A percentile compares a stretch with the other conserved stretches of the same genome.
Evolutionary conservation across 495 filamentous ascomycete genomes (phyloP).

Genomic region (Trichodelitschia bisporula): DNA sequence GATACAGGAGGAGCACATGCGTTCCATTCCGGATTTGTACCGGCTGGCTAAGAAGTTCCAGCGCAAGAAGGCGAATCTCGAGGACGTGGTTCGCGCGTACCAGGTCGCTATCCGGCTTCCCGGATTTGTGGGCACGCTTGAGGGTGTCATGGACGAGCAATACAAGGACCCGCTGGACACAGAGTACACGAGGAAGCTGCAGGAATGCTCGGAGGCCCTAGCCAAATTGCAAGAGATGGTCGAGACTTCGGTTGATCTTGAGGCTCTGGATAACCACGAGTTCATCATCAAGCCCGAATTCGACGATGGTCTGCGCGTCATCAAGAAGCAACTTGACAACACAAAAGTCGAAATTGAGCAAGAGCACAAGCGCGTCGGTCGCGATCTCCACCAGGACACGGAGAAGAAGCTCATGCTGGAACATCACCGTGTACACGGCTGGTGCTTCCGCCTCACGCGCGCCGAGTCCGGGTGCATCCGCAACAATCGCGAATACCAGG

Average conservation of each 20-base stretch:
- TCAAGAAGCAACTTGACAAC: conserved; percentile 77
- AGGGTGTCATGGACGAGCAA: conserved; percentile 84
- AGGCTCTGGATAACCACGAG: conserved; percentile 88
- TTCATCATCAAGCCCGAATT: conserved; percentile 99
- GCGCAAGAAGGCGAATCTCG: conserved; percentile 64
- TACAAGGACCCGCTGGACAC: conserved; percentile 73
- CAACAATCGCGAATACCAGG: conserved; percentile 69
- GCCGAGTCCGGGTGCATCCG: conserved; percentile 73
- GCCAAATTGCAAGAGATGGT: conserved; percentile 91
- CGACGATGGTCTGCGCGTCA: conserved; percentile 66
- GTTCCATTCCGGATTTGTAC: conserved; percentile 85
- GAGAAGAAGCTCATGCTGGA: conserved; percentile 98
- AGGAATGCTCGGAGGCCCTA: conserved; percentile 50
- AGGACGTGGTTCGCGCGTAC: conserved; percentile 88
- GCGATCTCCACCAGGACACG: conserved; percentile 73
- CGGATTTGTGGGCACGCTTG: conserved; percentile 67
- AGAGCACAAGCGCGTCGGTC: conserved; percentile 53
- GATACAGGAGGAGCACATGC: conserved; percentile 93
- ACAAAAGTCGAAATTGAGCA: conserved; percentile 57
- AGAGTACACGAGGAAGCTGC: conserved; percentile 57
- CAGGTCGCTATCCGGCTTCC: conserved; percentile 84
- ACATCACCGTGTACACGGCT: conserved; percentile 84
- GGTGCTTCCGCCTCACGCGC: conserved; percentile 85
- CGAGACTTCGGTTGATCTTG: conserved; percentile 90
- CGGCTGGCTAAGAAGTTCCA: conserved; percentile 87